Evolutionary conservation across 371 early-diverging fungal species (phyloP), one percentile per base, ranked within the genome.

Genomic region (Lichtheimia corymbifera): DNA sequence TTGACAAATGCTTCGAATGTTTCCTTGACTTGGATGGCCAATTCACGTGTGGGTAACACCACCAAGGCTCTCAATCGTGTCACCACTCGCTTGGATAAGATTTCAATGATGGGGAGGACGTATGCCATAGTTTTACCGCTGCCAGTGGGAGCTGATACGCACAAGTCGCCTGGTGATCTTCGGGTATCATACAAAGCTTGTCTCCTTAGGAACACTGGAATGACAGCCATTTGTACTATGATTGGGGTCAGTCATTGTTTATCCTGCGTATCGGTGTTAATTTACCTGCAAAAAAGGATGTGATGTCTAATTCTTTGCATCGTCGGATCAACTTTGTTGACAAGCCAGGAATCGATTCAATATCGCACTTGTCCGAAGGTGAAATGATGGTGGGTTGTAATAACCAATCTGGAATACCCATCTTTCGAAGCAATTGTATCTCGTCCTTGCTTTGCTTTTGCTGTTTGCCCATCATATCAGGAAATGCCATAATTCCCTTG

Each of bases 71-170:
- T 82, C 45, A 95, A 76, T 49, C 96, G 80, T 4, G 85, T 83
- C 5, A 94, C 82, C 9, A 87, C 69, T 40, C 94, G 82, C 54
- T 83, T 76, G 14, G 83, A 81, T 30, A 98, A 79, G 40, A 87
- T 84, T 47, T 74, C 93, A 20, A 99, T 84, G 54, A 99, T 93
- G 2, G 99, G 99, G 9, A 99, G 73, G 0, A 95, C 92, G 82
- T 97, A 99, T 0, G 98, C 96, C 52, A 97, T 79, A 0, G 99
- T 99, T 77, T 99, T 99, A 41, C 99, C 99, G 58, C 91, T 91
- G 43, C 96, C 97, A 0, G 97, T 97, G 1, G 97, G 93, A n/a
- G 96, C 93, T 13, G 95, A 93, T 17, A 97, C 92, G 69, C 94
- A 94, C 27, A 97, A 70, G 70, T 96, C 96, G 11, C 88, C 88